Base-by-base conservation (phyloP, 2,329 filamentous ascomycete genomes). In the Fusarium sp. region DNA sequence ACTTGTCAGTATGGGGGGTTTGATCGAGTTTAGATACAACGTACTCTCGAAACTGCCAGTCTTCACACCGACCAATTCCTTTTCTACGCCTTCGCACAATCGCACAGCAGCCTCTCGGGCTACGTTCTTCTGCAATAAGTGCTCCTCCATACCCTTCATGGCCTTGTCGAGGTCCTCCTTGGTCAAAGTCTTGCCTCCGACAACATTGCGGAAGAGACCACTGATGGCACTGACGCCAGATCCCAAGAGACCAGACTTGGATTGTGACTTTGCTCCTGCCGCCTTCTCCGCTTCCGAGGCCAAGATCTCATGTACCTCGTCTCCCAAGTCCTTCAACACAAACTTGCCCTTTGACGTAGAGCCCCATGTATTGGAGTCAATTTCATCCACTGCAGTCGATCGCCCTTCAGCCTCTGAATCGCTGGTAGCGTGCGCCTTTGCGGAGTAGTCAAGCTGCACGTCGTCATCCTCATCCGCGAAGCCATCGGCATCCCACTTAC, bases 141-240 rank as follows among this genome's bases (percentile, higher is more conserved):
- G 95, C 61, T 97, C 94, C 78, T 98, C 94, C 94, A 99, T 98
- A 32, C 92, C 92, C 81, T 95, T 96, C 83, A 99, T 90, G 3
- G 96, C 93, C 79, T 97, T 97, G 67, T 94, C 92, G 24, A 99
- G 86, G 76, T 98, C 95, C 70, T 92, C 89, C 79, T 94, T 93
- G 2, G 94, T 97, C 76, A 99, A 83, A 1, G 91, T 93, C 84
- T 98, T 98, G 69, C 97, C 96, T 58, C 96, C 96, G 1, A 99
- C 92, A 41, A 99, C 92, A 78, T 98, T 98, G 71, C 94, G 90
- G 84, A 99, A 97, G 60, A 98, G 88, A 20, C 94, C 93, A 57
- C 93, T 91, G 69, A 98, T 92, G 16, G 93, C 92, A 77, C 89
- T 94, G 61, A 97, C 85, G 58, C 94, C 90, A 7, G 93, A 90